Conservation (phyloP, 225 moss, liverwort and hornwort genomes). For the Thuidium tamariscinum region DNA sequence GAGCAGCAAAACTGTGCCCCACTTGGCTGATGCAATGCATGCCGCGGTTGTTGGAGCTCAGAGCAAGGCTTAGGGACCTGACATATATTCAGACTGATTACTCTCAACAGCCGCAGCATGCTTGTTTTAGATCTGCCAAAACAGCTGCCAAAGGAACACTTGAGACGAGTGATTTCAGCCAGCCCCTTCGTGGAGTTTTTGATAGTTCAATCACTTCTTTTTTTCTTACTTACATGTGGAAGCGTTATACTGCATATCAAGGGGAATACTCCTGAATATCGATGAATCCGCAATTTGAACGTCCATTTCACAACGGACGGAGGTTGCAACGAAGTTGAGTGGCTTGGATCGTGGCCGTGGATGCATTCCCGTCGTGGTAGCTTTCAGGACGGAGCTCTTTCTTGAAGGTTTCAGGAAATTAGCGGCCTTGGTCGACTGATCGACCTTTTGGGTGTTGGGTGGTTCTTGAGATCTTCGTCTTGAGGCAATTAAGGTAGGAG, state of each 20-base stretch:
- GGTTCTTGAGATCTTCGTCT: not conserved
- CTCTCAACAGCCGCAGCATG: not conserved
- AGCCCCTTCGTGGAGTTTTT: not conserved
- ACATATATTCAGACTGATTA: not conserved
- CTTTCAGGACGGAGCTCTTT: not conserved
- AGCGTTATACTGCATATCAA: not conserved
- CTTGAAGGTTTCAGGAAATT: not conserved
- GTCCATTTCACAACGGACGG: not conserved
- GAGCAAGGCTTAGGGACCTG: not conserved
- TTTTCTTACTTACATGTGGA: not conserved
- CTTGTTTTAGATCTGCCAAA: not conserved
- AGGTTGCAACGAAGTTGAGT: not conserved
- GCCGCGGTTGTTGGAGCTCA: constrained; percentile 44
- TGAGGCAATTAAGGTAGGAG: no score
- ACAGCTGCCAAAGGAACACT: not conserved
- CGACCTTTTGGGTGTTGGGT: no score
- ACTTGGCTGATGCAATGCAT: constrained; percentile 82
- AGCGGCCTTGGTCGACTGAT: no score
- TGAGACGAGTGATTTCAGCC: not conserved
- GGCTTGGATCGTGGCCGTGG: not conserved
- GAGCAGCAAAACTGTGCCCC: constrained; percentile 59
- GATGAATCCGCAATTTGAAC: not conserved
- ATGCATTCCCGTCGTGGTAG: not conserved
- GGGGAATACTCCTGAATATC: not conserved
- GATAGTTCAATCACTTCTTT: not conserved